Conservation (phyloP, 495 filamentous ascomycete species). For the Penicillium canariense region DNA sequence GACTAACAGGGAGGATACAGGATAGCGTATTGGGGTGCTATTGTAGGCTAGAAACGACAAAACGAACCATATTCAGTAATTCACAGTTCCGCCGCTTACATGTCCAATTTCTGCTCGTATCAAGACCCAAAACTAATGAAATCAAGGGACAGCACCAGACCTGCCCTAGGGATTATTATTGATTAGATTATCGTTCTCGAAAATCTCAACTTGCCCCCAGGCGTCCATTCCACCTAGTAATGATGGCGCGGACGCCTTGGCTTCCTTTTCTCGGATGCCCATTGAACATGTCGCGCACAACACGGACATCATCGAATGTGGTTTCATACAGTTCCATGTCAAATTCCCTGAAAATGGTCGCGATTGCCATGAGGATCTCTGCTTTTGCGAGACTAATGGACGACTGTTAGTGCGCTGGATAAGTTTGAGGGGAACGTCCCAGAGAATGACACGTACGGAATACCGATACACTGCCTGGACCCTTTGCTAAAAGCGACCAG, state of each 20-base stretch:
- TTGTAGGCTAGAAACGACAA: no score
- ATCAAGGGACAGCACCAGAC: background rate
- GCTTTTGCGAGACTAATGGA: conserved; percentile 31
- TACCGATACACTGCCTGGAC: conserved; percentile 49
- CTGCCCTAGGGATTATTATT: background rate
- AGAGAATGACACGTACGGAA: conserved; percentile 42
- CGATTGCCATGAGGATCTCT: conserved; percentile 33
- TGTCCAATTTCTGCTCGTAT: no score
- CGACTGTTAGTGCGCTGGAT: no score
- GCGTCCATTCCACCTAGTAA: background rate
- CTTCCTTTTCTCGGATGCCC: conserved; percentile 9
- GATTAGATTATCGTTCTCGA: background rate
- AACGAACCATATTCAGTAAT: no score
- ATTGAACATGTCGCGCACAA: conserved; percentile 24
- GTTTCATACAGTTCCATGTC: conserved; percentile 40
- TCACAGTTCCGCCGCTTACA: no score
- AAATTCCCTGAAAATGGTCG: conserved; percentile 25
- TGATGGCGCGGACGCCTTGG: conserved; percentile 12
- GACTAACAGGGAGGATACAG: no score
- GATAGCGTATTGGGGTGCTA: no score
- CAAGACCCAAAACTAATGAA: background rate
- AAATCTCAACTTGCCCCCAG: background rate
- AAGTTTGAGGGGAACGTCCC: no score
- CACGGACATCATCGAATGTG: conserved; percentile 30
- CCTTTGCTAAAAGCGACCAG: conserved; percentile 50